Evolutionary conservation across 352 stramenopile species (phyloP), one percentile per base, ranked within the genome.

Genomic region (Paralagenidium karlingii): DNA sequence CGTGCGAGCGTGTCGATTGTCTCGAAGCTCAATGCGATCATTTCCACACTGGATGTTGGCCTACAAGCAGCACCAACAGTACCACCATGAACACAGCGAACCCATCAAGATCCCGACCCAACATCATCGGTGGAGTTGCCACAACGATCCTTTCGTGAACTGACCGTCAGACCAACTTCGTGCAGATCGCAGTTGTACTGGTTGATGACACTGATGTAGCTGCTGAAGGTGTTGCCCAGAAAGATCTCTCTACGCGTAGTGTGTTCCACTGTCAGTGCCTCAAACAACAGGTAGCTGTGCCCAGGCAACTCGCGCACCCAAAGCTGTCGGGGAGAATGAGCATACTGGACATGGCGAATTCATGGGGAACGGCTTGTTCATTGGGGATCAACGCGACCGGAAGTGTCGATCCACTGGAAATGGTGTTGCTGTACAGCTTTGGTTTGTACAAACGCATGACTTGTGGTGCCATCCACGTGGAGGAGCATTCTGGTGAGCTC

Each of bases 401-500:
- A 46, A 86, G 57, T 38, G 79, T 60, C 21, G 68, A 80, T 0
- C 66, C 69, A 7, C 16, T 36, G 0, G 64, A 67, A 15, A 38
- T 60, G 8, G 52, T 53, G 0, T 66, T 62, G 29, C 83, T 68
- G 51, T 68, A 82, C 21, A 95, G 58, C 53, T 73, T 73, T 18
- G 83, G 83, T 51, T 94, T 94, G 68, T 94, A 95, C 19, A 95
- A 52, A 12, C 83, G 74, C 83, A 95, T 95, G 13, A 95, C 83
- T 24, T 13, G 25, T 5, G 4, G 12, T 31, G 3, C 5, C 6
- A 8, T n/a, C 6, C 6, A 43, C 19, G 16, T 20, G 9, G n/a
- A 42, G 20, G 18, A 21, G 16, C 21, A 8, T 28, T 13, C 19
- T 15, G 18, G 24, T 15, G 18, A 15, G 2, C 5, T 7, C 24